Conservation (phyloP, 2,329 filamentous ascomycete species). For the Fusarium oxysporum region DNA sequence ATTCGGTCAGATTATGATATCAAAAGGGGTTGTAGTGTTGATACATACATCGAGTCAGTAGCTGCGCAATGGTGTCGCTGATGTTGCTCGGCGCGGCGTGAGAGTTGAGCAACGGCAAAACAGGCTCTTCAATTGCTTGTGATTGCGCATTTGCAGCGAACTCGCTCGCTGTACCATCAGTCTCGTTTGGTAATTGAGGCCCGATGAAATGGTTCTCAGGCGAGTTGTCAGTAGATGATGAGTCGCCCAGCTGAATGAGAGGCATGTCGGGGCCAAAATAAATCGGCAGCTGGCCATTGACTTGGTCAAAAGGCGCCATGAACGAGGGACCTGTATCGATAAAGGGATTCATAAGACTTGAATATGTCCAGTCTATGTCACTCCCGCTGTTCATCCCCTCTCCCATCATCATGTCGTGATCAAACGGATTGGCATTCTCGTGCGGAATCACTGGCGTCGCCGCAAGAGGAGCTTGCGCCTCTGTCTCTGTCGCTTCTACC, state of each 20-base stretch:
- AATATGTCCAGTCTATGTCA: not conserved
- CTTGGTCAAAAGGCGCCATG: not conserved
- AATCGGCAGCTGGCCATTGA: not conserved
- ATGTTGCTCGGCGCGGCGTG: not conserved
- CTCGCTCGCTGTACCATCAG: fast-evolving
- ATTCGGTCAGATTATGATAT: not conserved
- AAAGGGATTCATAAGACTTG: not conserved
- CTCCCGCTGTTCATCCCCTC: not conserved
- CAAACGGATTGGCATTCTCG: not conserved
- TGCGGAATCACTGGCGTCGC: not conserved
- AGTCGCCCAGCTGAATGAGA: not conserved
- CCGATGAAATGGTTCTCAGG: not conserved
- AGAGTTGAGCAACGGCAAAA: not conserved
- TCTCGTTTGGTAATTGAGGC: not conserved
- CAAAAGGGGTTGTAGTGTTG: fast-evolving
- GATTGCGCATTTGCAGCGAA: not conserved
- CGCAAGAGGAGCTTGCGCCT: not conserved
- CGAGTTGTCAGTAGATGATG: not conserved
- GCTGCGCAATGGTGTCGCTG: not conserved
- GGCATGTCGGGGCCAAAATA: not conserved
- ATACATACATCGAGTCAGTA: not conserved
- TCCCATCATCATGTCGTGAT: not conserved
- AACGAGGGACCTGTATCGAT: not conserved
- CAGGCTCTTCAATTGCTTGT: not conserved
- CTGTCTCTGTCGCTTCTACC: not conserved